Evolutionary conservation across 1,284 basidiomycete genomes (phyloP).

Genomic region (Hemileia vastatrix): DNA sequence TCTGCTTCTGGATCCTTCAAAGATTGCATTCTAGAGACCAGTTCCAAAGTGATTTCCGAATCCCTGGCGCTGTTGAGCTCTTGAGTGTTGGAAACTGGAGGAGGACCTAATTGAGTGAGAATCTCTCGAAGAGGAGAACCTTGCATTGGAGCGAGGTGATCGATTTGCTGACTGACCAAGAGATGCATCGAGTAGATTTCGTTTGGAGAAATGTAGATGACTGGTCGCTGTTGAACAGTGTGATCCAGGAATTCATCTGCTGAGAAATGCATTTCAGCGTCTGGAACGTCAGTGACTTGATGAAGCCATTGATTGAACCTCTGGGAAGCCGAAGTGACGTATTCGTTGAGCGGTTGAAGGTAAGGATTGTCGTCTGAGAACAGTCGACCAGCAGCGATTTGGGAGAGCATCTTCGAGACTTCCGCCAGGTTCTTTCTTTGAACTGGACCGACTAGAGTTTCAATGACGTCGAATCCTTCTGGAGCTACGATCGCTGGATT

Average conservation of each 20-base stretch:
- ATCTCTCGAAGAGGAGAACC: slow-evolving; percentile 70
- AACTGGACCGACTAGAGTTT: slow-evolving; percentile 61
- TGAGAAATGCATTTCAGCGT: slow-evolving; percentile 80
- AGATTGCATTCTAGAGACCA: slow-evolving; percentile 71
- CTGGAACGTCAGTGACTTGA: slow-evolving; percentile 74
- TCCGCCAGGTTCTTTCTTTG: slow-evolving; percentile 80
- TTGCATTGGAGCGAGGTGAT: slow-evolving; percentile 55
- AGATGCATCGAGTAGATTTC: slow-evolving; percentile 90
- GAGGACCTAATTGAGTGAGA: slow-evolving; percentile 73
- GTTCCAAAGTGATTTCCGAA: slow-evolving; percentile 66
- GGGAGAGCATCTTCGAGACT: slow-evolving; percentile 78
- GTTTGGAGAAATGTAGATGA: slow-evolving; percentile 88
- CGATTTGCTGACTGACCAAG: slow-evolving; percentile 66
- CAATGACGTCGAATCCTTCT: slow-evolving; percentile 84
- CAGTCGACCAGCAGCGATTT: slow-evolving; percentile 65
- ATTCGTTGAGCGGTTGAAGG: slow-evolving; percentile 79
- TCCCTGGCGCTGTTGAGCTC: slow-evolving; percentile 71
- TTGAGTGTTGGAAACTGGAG: slow-evolving; percentile 70
- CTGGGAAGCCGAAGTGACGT: slow-evolving; percentile 60
- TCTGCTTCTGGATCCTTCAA: slow-evolving; percentile 79
- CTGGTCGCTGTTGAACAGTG: slow-evolving; percentile 76
- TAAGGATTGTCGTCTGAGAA: slow-evolving; percentile 71
- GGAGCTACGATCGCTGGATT: slow-evolving; percentile 91
- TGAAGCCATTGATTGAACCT: slow-evolving; percentile 66
- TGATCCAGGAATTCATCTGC: slow-evolving; percentile 91